phyloP scores from a whole-genome alignment of 495 filamentous ascomycete species.

The Letharia columbiana region DNA sequence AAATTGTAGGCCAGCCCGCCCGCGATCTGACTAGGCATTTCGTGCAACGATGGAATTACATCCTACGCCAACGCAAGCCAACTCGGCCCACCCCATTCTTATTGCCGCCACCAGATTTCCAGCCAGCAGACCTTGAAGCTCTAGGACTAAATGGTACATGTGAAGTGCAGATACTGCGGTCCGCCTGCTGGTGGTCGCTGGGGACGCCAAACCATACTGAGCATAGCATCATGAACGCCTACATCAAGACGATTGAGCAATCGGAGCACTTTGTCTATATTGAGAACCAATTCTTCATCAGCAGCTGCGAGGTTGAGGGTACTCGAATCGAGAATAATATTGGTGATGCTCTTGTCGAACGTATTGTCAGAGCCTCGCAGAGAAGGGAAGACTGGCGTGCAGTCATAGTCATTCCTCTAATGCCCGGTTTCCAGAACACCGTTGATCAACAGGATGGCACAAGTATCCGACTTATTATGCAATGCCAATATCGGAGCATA shows the following conservation, averaged over 20 bases:
- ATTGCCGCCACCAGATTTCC: constrained; percentile 87
- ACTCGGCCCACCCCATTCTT: constrained; percentile 90
- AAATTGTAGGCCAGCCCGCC: constrained; percentile 93
- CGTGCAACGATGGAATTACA: constrained; percentile 98
- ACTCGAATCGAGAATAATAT: constrained; percentile 86
- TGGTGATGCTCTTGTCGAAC: constrained; percentile 88
- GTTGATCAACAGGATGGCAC: constrained; percentile 90
- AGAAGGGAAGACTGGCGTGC: constrained; percentile 88
- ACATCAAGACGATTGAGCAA: constrained; percentile 86
- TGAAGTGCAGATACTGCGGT: constrained; percentile 91
- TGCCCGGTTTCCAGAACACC: constrained; percentile 97
- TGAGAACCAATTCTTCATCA: constrained; percentile 99
- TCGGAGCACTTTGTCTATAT: constrained; percentile 98
- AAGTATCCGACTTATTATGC: constrained; percentile 91
- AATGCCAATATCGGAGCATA: constrained; percentile 95
- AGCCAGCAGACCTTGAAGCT: constrained; percentile 71
- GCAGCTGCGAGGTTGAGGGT: constrained; percentile 78
- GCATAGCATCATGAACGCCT: constrained; percentile 91
- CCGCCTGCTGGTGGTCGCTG: constrained; percentile 82
- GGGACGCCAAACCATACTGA: constrained; percentile 76
- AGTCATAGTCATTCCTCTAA: constrained; percentile 88
- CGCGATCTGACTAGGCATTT: constrained; percentile 93
- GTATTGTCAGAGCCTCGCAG: constrained; percentile 74
- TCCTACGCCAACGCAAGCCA: constrained; percentile 87
- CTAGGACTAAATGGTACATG: constrained; percentile 87